Evolutionary conservation across 129 eudicot genomes (phyloP), one percentile per base, ranked within the genome.

Genomic region (Chrysanthemum seticuspe): DNA sequence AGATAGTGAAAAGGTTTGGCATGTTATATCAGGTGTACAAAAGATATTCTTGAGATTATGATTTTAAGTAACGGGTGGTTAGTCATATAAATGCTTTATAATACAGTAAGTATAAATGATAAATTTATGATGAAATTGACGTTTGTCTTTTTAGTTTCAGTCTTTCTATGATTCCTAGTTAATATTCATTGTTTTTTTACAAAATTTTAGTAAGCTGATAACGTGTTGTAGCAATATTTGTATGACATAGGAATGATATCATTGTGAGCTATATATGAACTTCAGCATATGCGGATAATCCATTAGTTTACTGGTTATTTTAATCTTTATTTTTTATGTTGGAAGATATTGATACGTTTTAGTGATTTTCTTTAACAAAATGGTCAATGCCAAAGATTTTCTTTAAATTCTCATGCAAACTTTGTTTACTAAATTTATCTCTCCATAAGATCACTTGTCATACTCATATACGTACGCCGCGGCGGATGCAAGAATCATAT

Each of bases 191-290:
- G 45, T 66, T 29, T 3, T 44, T 18, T 57, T 54, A 34, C 34
- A 29, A 3, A 29, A 18, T 74, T 72, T 45, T 6, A 11, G 36
- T 3, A 18, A 11, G 8, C 25, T 36, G 15, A 21, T 40, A 15
- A n/a, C n/a, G 19, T 29, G 34, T 29, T 29, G 5, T 29, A 3
- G 34, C 19, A 49, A 23, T 48, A 16, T 67, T 49, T 23, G 18
- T 49, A 23, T 68, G 73, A 68, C 73, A 14, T 3, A 13, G 6
- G 59, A 67, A 25, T 67, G 45, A 50, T 50, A 13, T 50, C 72
- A 67, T 67, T 67, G 44, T 67, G 60, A 68, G 73, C 60, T 66
- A 16, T 65, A 65, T 56, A 56, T 19, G 10, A 58, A 58, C 27
- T 58, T 58, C 57, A 40, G 47, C 1, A 40, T 40, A 40, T 6